Percentiles rank a stretch among this genome's conserved stretches.
phyloP scores from a whole-genome alignment of 345 rosid genomes.

The Bretschneidera sinensis region DNA sequence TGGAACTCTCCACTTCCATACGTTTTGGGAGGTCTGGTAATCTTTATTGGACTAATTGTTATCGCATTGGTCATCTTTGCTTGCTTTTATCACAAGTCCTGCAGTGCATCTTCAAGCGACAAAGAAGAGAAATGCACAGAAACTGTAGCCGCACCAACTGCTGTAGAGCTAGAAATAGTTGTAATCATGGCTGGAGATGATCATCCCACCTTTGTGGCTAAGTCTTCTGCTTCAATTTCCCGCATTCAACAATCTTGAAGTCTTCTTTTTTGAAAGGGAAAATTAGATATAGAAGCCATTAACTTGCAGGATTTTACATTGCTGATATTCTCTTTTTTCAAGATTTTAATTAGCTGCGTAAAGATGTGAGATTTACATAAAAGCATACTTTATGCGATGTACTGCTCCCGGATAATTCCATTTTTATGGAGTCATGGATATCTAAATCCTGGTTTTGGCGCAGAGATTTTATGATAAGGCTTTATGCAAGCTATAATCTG shows the following conservation, averaged over 20 bases:
- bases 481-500: no score
- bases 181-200: slow-evolving; percentile 46
- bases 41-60: slow-evolving; percentile 17
- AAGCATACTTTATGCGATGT: no score
- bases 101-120: neutral
- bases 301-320: no score
- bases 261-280: no score
- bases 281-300: no score
- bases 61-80: slow-evolving; percentile 24
- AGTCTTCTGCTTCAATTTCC: slow-evolving; percentile 16
- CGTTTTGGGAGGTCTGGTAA: slow-evolving; percentile 28
- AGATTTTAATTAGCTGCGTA: no score
- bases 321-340: neutral
- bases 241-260: neutral
- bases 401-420: no score
- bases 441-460: no score
- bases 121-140: slow-evolving; percentile 13
- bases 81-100: slow-evolving; percentile 11
- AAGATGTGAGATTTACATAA: no score
- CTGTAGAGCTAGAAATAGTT: slow-evolving; percentile 21
- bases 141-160: neutral
- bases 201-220: slow-evolving; percentile 31
- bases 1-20: slow-evolving; percentile 34
- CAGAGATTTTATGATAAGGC: no score
- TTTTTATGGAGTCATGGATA: no score